Conservation (phyloP, 257 asterid species). For the Solanum paucissectum region DNA sequence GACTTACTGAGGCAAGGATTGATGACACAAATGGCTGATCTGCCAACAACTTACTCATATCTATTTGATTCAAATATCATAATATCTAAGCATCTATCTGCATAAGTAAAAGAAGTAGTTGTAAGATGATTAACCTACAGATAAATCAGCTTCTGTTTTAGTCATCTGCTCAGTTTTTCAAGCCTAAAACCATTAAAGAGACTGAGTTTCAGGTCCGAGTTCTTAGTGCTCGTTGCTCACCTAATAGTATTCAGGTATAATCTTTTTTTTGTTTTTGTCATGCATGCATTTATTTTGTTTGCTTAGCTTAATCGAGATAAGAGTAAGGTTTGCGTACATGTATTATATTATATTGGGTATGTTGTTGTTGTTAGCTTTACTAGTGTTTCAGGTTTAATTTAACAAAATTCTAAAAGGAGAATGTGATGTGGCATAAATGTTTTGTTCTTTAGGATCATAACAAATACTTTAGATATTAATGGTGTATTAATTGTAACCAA, state of each 20-base stretch:
- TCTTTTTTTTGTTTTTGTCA: not conserved
- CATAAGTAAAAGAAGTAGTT: too few species aligned
- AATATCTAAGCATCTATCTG: too few species aligned
- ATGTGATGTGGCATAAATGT: not conserved
- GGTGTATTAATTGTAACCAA: not conserved
- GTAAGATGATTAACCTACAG: too few species aligned
- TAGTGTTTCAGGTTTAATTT: not conserved
- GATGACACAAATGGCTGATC: conserved; percentile 52
- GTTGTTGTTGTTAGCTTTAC: not conserved
- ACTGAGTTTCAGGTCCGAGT: conserved; percentile 58
- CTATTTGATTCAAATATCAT: too few species aligned
- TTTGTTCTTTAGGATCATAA: not conserved
- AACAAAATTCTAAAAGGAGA: not conserved
- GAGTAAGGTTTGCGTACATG: not conserved
- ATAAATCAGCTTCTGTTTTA: too few species aligned
- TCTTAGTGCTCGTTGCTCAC: conserved; percentile 65
- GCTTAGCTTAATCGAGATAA: not conserved
- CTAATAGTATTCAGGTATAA: conserved; percentile 86
- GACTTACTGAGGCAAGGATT: conserved; percentile 66
- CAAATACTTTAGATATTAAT: not conserved
- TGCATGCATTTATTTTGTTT: not conserved
- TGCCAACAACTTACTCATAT: too few species aligned
- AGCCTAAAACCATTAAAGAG: conserved; percentile 37
- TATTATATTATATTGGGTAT: rapidly evolving
- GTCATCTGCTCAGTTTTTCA: not conserved